Percentiles rank a stretch among this genome's conserved stretches.
Conservation (phyloP, 108 stramenopile genomes). For the Nitzschia sp. region DNA sequence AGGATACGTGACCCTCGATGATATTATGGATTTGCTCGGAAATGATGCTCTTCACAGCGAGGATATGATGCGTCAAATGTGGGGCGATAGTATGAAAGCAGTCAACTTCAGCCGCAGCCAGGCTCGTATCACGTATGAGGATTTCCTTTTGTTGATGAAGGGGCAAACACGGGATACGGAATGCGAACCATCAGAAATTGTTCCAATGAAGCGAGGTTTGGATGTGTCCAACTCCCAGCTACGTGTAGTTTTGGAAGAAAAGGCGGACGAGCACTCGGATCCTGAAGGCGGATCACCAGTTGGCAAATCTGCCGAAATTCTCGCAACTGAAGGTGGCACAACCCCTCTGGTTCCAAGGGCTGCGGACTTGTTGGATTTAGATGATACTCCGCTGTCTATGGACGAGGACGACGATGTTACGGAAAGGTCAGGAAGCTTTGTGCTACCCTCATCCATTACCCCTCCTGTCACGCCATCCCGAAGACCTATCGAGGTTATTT, state of each 20-base stretch:
- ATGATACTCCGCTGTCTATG: conserved; percentile 47
- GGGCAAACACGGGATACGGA: conserved; percentile 66
- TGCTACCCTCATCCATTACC: conserved; percentile 22
- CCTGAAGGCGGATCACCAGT: neutral
- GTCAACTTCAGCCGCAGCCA: conserved; percentile 59
- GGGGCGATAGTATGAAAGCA: conserved; percentile 74
- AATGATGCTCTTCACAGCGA: conserved; percentile 68
- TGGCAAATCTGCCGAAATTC: neutral
- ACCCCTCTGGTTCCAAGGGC: conserved; percentile 4
- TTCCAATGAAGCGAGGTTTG: neutral
- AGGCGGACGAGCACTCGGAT: neutral
- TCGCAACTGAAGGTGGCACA: neutral
- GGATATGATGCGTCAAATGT: conserved; percentile 77
- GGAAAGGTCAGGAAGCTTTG: neutral
- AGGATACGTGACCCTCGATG: conserved; percentile 86
- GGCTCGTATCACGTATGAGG: conserved; percentile 71
- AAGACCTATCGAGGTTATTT: conserved; percentile 1
- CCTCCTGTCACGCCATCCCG: conserved; percentile 60
- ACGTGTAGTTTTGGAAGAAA: conserved; percentile 26
- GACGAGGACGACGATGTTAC: conserved; percentile 45
- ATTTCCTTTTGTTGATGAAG: conserved; percentile 87
- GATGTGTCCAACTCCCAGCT: neutral
- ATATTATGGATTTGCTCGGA: conserved; percentile 88
- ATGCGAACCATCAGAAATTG: conserved; percentile 1
- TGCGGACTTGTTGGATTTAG: neutral